phyloP scores from a whole-genome alignment of 2,329 filamentous ascomycete species.

The Teratosphaeria pseudoeucalypti region DNA sequence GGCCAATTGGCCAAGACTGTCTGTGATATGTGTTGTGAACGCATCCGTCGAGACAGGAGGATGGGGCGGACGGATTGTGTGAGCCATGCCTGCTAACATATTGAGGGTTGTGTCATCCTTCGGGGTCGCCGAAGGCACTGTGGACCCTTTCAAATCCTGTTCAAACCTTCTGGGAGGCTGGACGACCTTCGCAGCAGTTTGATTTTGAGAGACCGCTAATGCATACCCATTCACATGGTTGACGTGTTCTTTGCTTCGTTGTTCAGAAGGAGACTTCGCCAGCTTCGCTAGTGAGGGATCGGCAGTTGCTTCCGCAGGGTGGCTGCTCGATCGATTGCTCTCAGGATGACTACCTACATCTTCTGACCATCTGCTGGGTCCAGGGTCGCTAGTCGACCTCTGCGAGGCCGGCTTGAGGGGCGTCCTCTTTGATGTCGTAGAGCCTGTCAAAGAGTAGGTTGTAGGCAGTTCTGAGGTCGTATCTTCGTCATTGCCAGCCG shows the following conservation, averaged over 20 bases:
- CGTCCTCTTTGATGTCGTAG: conserved; percentile 12
- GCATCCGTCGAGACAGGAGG: conserved; percentile 11
- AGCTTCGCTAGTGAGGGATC: background rate
- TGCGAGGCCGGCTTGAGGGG: conserved; percentile 7
- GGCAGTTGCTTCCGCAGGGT: background rate
- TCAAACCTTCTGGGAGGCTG: background rate
- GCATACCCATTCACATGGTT: background rate
- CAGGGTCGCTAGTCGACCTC: conserved; percentile 15
- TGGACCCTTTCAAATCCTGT: background rate
- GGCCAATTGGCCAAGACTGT: conserved; percentile 19
- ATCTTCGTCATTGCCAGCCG: conserved; percentile 6
- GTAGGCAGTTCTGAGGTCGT: conserved; percentile 25
- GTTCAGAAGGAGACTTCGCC: background rate
- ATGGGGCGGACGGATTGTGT: conserved; percentile 14
- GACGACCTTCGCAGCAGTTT: background rate
- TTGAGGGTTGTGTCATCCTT: background rate
- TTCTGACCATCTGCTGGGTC: background rate
- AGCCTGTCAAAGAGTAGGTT: conserved; percentile 24
- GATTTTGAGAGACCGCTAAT: background rate
- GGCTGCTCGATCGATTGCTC: background rate
- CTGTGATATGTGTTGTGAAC: conserved; percentile 23
- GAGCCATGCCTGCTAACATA: conserved; percentile 1
- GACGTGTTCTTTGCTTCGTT: background rate
- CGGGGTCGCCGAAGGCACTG: background rate
- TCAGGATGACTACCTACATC: background rate